Percentiles rank a stretch among this genome's conserved stretches.
Conservation (phyloP, 768 basidiomycete genomes). For the Macrolepiota fuliginosa region DNA sequence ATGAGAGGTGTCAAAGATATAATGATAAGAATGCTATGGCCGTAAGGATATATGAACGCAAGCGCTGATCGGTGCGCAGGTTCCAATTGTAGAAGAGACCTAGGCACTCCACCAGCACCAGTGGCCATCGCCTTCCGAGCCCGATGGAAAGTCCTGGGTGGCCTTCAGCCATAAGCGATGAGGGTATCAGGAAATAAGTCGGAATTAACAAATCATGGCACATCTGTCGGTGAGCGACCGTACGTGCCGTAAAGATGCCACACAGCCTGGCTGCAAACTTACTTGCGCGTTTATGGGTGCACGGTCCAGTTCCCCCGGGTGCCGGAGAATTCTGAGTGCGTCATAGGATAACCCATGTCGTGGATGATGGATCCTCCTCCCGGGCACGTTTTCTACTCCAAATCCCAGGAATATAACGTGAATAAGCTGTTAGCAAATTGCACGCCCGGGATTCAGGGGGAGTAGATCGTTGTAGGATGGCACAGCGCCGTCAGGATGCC, state of each 20-base stretch:
- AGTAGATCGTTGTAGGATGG: not conserved
- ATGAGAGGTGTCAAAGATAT: slow-evolving; percentile 2
- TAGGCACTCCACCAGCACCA: not conserved
- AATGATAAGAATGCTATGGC: slow-evolving; percentile 1
- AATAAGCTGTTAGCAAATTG: not conserved
- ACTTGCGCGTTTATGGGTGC: not conserved
- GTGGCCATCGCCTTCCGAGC: not conserved
- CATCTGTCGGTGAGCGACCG: not conserved
- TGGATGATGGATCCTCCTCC: not conserved
- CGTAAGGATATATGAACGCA: not conserved
- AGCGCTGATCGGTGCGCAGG: not conserved
- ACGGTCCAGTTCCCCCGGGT: not conserved
- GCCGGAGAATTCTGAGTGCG: not conserved
- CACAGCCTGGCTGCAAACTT: not conserved
- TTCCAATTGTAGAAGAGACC: not conserved
- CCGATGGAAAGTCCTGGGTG: not conserved
- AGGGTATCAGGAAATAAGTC: not conserved
- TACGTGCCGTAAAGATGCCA: not conserved
- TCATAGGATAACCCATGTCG: not conserved
- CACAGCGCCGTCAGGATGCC: not conserved
- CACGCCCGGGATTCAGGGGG: not conserved
- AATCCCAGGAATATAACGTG: not conserved
- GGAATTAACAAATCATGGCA: not conserved
- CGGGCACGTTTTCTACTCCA: not conserved
- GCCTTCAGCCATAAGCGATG: not conserved